A percentile compares a stretch with the other conserved stretches of the same genome.
Conservation (phyloP, 108 stramenopile species). For the Asterionellopsis glacialis region DNA sequence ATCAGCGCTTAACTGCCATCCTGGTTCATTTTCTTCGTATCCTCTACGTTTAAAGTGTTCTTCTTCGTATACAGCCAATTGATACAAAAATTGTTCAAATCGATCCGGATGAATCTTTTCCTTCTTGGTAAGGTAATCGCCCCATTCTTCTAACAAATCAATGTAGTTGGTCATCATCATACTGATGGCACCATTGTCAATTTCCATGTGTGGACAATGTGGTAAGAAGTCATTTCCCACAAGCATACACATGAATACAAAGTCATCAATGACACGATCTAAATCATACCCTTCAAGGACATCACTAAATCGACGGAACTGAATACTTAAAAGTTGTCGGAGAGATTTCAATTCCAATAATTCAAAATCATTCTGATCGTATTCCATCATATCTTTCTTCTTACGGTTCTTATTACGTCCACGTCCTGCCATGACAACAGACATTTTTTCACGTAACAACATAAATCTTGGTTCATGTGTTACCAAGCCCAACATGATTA, state of each 20-base stretch:
- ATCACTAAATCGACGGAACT: conserved; percentile 83
- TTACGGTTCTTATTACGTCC: conserved; percentile 82
- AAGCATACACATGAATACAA: conserved; percentile 97
- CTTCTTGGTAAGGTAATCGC: conserved; percentile 90
- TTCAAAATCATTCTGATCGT: conserved; percentile 92
- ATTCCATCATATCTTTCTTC: conserved; percentile 94
- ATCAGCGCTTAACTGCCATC: conserved; percentile 68
- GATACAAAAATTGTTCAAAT: conserved; percentile 90
- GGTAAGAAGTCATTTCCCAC: conserved; percentile 99
- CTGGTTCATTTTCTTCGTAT: conserved; percentile 89
- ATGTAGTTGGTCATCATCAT: conserved; percentile 91
- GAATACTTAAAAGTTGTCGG: conserved; percentile 86
- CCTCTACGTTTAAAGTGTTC: conserved; percentile 89
- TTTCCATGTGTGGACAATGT: conserved; percentile 91
- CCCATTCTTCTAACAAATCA: conserved; percentile 85
- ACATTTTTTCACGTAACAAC: conserved; percentile 95
- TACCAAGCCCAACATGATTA: conserved; percentile 97
- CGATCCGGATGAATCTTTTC: conserved; percentile 85
- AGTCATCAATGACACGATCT: conserved; percentile 94
- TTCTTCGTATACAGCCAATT: conserved; percentile 85
- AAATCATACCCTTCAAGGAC: conserved; percentile 55
- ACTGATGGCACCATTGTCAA: conserved; percentile 89
- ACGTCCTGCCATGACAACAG: conserved; percentile 86
- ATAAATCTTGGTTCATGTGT: conserved; percentile 96
- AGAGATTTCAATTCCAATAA: conserved; percentile 79